A percentile compares a stretch with the other conserved stretches of the same genome.
Evolutionary conservation across 768 basidiomycete genomes (phyloP).

Genomic region (Guyanaporus albipodus): DNA sequence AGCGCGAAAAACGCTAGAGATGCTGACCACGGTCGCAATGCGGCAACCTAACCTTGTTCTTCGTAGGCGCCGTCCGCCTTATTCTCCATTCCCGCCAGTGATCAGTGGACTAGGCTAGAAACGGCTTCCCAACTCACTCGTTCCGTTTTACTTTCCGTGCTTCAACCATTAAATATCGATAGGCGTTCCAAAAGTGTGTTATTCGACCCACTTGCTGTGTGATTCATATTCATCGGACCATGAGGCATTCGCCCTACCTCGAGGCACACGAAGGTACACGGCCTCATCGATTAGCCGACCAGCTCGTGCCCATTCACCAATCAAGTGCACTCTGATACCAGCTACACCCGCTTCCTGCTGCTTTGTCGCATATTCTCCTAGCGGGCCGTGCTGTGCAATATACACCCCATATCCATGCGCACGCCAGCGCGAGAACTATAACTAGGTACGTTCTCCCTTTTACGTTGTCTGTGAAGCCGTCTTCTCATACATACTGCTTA

Average conservation of each 20-base stretch:
- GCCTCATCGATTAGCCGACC: too few species aligned
- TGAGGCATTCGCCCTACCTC: conserved; percentile 12
- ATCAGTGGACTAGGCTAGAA: too few species aligned
- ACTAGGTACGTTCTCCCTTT: conserved; percentile 6
- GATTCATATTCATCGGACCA: conserved; percentile 9
- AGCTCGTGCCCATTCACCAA: too few species aligned
- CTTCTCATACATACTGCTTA: too few species aligned
- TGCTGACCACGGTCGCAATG: not conserved
- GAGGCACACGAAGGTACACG: conserved; percentile 12
- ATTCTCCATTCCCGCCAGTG: too few species aligned
- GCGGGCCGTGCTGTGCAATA: conserved; percentile 11
- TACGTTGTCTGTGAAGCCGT: not conserved
- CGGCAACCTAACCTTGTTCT: not conserved
- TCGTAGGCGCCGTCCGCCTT: too few species aligned
- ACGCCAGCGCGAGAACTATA: conserved; percentile 12
- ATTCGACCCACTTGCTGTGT: too few species aligned
- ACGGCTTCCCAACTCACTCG: too few species aligned
- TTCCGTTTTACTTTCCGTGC: not conserved
- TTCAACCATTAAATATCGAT: too few species aligned
- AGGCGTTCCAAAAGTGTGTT: not conserved
- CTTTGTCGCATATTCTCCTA: not conserved
- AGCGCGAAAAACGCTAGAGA: too few species aligned
- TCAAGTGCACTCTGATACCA: conserved; percentile 1
- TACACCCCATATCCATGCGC: conserved; percentile 17
- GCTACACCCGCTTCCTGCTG: not conserved